A percentile compares a stretch with the other conserved stretches of the same genome.
Conservation (phyloP, 2,329 filamentous ascomycete genomes). For the Aspergillus pseudoglaucus region DNA sequence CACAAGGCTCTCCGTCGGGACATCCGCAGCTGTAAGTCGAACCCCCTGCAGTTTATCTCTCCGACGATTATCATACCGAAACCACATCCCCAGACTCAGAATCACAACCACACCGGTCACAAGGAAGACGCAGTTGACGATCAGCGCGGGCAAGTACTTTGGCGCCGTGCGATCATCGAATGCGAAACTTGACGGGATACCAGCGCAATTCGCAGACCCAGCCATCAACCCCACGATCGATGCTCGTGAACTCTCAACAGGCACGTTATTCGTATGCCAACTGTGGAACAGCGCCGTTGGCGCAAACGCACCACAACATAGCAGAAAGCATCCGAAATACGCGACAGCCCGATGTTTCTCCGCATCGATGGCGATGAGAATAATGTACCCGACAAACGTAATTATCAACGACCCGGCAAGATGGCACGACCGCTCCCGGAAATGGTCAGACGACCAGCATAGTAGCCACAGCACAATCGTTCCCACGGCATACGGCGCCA, state of each 20-base stretch:
- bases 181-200: constrained; percentile 9
- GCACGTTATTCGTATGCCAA: constrained; percentile 9
- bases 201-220: constrained; percentile 9
- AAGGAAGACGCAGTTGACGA: constrained; percentile 8
- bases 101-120: constrained; percentile 4
- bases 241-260: constrained; percentile 5
- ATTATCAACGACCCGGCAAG: constrained; percentile 7
- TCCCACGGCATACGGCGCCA: constrained; percentile 5
- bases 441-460: constrained; percentile 12
- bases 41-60: constrained; percentile 5
- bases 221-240: constrained; percentile 8
- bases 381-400: constrained; percentile 10
- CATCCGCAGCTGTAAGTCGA: constrained; percentile 4
- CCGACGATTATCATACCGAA: constrained; percentile 5
- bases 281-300: constrained; percentile 8
- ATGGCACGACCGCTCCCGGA: constrained; percentile 14
- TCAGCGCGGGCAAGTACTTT: constrained; percentile 5
- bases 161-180: constrained; percentile 7
- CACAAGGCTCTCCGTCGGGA: constrained; percentile 5
- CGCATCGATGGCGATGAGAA: constrained; percentile 8
- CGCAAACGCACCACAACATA: constrained; percentile 6
- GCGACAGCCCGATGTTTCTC: constrained; percentile 3
- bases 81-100: constrained; percentile 5
- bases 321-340: constrained; percentile 10
- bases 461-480: constrained; percentile 7